These are phyloP conservation scores for Ophioceras dolichostomum DNA, from an alignment of 2,329 filamentous ascomycete species.

Conservation along the genomic window DNA sequence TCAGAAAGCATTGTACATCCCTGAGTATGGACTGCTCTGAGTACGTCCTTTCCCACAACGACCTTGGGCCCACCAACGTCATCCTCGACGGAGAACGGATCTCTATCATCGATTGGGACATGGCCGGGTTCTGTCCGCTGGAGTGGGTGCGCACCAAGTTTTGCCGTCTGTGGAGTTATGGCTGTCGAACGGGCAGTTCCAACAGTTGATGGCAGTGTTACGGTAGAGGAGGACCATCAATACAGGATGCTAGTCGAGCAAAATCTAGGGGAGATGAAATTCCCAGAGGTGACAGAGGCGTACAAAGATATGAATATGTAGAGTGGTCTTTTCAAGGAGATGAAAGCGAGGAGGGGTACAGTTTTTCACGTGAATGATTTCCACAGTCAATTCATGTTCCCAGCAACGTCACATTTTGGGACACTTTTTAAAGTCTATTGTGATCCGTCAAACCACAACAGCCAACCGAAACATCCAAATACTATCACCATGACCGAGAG, in stretches of 20 bases:
- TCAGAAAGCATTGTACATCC: conserved; percentile 6
- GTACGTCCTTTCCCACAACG: conserved; percentile 5
- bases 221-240: conserved; percentile 2
- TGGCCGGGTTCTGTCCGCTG: conserved; percentile 4
- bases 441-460: too few species aligned
- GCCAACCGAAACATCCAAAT: too few species aligned
- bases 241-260: conserved; percentile 4
- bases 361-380: too few species aligned
- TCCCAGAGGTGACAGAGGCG: background rate
- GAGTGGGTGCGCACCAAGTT: conserved; percentile 7
- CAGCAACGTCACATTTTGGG: too few species aligned
- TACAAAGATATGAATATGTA: too few species aligned
- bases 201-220: background rate
- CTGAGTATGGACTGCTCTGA: background rate
- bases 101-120: conserved; percentile 4
- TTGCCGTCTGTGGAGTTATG: conserved; percentile 5
- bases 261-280: background rate
- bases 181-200: conserved; percentile 2
- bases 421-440: too few species aligned
- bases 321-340: too few species aligned
- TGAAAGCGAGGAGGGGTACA: too few species aligned
- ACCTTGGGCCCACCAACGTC: conserved; percentile 8
- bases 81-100: conserved; percentile 5
- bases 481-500: too few species aligned
- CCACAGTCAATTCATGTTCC: too few species aligned